phyloP scores from a whole-genome alignment of 2,329 filamentous ascomycete genomes.

The Didymella arachidicola region DNA sequence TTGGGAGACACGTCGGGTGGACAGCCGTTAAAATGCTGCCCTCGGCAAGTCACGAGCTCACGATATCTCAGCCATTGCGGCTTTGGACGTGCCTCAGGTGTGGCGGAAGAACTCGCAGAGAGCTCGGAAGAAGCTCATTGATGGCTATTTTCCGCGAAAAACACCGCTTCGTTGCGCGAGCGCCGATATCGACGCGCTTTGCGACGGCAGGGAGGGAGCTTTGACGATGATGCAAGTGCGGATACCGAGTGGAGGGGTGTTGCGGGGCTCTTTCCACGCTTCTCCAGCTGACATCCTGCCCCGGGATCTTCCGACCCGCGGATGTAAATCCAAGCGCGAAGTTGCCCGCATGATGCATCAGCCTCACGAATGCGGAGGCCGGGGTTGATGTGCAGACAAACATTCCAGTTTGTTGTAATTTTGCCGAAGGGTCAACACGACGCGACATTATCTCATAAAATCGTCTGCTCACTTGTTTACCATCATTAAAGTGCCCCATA shows the following conservation, averaged over 20 bases:
- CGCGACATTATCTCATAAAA: neutral
- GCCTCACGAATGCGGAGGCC: constrained; percentile 1
- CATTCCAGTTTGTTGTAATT: too few species aligned
- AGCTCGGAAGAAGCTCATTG: constrained; percentile 22
- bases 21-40: constrained; percentile 22
- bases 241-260: constrained; percentile 23
- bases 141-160: constrained; percentile 14
- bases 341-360: constrained; percentile 13
- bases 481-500: neutral
- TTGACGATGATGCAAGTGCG: constrained; percentile 34
- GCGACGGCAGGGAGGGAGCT: constrained; percentile 31
- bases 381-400: neutral
- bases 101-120: constrained; percentile 16
- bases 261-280: constrained; percentile 26
- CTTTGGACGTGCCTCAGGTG: constrained; percentile 6
- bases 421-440: neutral
- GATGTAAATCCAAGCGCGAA: constrained; percentile 21
- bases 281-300: constrained; percentile 23
- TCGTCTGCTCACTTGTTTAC: neutral
- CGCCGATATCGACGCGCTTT: constrained; percentile 34
- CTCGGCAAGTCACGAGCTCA: constrained; percentile 49
- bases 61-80: constrained; percentile 25
- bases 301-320: constrained; percentile 44
- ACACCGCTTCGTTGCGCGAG: constrained; percentile 14
- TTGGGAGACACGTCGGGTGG: constrained; percentile 39